Base-by-base conservation (phyloP, 2,329 filamentous ascomycete species). In the Cryphonectria parasitica region DNA sequence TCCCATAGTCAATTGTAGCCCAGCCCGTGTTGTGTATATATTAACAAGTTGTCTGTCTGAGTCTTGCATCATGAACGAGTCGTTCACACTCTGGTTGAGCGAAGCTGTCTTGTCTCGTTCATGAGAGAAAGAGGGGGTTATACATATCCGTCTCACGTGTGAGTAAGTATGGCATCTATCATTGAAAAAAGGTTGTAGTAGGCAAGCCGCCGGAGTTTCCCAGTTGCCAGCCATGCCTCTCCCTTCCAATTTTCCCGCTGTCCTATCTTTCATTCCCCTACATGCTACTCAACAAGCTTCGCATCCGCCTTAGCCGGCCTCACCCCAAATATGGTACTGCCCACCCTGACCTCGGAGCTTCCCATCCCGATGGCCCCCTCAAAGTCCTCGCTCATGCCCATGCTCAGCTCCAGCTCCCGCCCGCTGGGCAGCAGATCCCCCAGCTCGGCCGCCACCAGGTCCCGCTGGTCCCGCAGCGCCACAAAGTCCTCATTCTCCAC, bases 361-460 rank as follows among this genome's bases (percentile, higher is more conserved):
- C 96, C 96, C 84, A 94, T 84, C 17, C 81, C 82, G 77, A 98
- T 91, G 0, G 96, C 96, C 10, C 91, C 92, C 83, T 97, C 95
- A 80, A 95, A 99, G 80, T 99, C 96, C 77, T 93, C 90, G 79
- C 94, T 98, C 96, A 99, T 99, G 8, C 95, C 95, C 95, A 99
- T 99, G 81, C 95, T 98, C 81, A 98, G 80, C 84, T 98, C 94
- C 76, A 98, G 79, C 72, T 86, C 85, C n/a, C 83, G 79, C 65
- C 83, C 68, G 0, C 77, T 78, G 10, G 36, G 36, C 54, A 70
- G 61, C 62, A 68, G 36, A 56, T 89, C 75, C 0, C 84, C 88
- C 66, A 95, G 77, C 74, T 90, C 91, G 77, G 82, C 77, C 2
- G 86, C 88, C 2, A 98, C 89, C 19, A 88, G 80, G 79, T 97